phyloP scores from a whole-genome alignment of 169 alveolate species.

The Eimeria mitis region DNA sequence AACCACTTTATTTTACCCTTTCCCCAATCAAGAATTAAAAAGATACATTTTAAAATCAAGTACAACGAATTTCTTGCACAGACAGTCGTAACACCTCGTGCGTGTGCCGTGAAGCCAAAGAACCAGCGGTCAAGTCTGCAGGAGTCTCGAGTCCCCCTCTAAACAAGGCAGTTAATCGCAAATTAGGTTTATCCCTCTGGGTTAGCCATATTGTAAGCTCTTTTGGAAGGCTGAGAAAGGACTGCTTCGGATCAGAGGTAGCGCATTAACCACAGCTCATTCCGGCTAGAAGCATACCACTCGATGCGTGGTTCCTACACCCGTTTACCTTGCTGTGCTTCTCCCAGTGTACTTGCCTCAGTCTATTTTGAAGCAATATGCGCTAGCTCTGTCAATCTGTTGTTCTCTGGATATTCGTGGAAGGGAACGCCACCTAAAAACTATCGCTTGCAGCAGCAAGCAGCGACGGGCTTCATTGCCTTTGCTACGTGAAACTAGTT shows the following conservation, averaged over 20 bases:
- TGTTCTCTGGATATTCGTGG: neutral
- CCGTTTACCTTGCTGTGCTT: neutral
- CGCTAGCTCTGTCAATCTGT: neutral
- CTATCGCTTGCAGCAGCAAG: neutral
- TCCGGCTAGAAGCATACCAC: neutral
- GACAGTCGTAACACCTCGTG: neutral
- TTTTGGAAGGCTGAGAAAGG: neutral
- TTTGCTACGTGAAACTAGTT: neutral
- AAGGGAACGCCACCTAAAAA: no score
- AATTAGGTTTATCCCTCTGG: neutral
- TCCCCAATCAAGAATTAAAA: neutral
- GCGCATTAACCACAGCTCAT: neutral
- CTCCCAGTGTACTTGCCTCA: neutral
- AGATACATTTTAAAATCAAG: neutral
- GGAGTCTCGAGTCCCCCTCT: no score
- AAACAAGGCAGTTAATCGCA: neutral
- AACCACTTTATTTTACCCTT: neutral
- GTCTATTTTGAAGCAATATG: neutral
- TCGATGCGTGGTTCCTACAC: neutral
- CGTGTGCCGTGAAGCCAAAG: neutral
- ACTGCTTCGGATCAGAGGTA: neutral
- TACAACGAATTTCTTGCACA: neutral
- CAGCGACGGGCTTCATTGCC: neutral
- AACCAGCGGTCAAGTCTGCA: neutral
- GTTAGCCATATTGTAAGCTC: neutral